These are phyloP conservation scores for Inga laurina DNA, from an alignment of 306 rosid genomes.

Conservation along the genomic window DNA sequence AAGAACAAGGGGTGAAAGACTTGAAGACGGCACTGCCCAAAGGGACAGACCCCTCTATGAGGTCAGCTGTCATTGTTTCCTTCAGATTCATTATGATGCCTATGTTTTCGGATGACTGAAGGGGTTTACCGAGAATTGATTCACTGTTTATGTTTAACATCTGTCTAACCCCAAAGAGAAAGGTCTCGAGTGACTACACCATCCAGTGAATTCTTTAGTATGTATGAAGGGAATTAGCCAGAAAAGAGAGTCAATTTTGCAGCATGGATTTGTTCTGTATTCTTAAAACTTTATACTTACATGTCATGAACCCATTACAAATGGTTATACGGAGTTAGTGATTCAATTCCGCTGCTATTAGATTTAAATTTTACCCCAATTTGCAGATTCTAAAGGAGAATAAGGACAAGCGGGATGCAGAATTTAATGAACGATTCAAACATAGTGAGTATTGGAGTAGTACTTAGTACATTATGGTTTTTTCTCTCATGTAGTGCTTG, in stretches of 20 bases:
- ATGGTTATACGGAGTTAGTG: neutral
- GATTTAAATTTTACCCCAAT: neutral
- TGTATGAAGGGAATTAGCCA: neutral
- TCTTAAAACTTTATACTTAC: neutral
- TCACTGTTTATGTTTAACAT: neutral
- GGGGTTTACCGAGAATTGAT: constrained; percentile 6
- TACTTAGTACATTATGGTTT: constrained; percentile 7
- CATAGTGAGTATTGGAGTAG: constrained; percentile 68
- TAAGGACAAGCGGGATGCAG: constrained; percentile 87
- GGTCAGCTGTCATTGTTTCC: constrained; percentile 40
- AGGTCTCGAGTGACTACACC: neutral
- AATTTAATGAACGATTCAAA: constrained; percentile 91
- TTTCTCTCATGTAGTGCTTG: neutral
- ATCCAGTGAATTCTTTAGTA: neutral
- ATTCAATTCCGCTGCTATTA: neutral
- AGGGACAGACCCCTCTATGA: constrained; percentile 89
- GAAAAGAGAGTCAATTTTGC: neutral
- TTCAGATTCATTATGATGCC: neutral
- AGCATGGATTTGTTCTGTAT: neutral
- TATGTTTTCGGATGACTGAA: neutral
- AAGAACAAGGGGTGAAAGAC: constrained; percentile 77
- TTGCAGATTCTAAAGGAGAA: constrained; percentile 85
- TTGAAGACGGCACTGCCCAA: constrained; percentile 91
- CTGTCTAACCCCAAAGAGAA: neutral
- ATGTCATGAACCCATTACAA: neutral